Conservation (phyloP, 208 protist species). For the Leptomonas pyrrhocoris region DNA sequence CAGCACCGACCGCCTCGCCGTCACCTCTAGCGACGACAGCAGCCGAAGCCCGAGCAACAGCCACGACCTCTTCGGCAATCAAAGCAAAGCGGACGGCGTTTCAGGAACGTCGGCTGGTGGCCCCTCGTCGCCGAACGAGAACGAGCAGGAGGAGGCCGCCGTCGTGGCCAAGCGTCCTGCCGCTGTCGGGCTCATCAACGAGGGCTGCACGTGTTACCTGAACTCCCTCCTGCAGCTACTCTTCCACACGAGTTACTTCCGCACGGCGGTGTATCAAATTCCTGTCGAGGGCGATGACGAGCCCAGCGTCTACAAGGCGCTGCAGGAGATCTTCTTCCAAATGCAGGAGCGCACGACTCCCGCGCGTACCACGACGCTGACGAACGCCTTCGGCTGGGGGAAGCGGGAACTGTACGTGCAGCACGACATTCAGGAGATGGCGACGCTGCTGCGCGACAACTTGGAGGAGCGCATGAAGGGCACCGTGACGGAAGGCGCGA, state of each 20-base stretch:
- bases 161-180: not conserved
- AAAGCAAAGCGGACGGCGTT: not conserved
- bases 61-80: constrained; percentile 5
- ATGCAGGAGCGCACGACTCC: constrained; percentile 81
- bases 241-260: constrained; percentile 87
- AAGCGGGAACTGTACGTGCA: constrained; percentile 81
- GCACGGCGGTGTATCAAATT: constrained; percentile 84
- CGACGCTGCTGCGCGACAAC: constrained; percentile 83
- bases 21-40: constrained; percentile 21
- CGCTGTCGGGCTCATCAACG: constrained; percentile 85
- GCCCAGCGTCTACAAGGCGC: constrained; percentile 54
- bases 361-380: constrained; percentile 80
- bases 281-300: constrained; percentile 45
- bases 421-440: constrained; percentile 93
- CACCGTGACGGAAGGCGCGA: constrained; percentile 80
- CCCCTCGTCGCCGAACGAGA: not conserved
- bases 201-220: constrained; percentile 92
- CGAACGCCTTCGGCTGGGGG: constrained; percentile 90
- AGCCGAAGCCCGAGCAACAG: constrained; percentile 21
- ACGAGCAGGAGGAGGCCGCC: not conserved
- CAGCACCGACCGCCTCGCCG: constrained; percentile 14
- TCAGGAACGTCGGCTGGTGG: not conserved
- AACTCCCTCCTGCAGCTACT: constrained; percentile 91
- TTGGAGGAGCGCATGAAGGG: constrained; percentile 91
- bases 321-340: constrained; percentile 87